These are phyloP conservation scores for Debaryomyces robertsiae DNA, from an alignment of 1,139 yeast genomes.

Conservation along the genomic window DNA sequence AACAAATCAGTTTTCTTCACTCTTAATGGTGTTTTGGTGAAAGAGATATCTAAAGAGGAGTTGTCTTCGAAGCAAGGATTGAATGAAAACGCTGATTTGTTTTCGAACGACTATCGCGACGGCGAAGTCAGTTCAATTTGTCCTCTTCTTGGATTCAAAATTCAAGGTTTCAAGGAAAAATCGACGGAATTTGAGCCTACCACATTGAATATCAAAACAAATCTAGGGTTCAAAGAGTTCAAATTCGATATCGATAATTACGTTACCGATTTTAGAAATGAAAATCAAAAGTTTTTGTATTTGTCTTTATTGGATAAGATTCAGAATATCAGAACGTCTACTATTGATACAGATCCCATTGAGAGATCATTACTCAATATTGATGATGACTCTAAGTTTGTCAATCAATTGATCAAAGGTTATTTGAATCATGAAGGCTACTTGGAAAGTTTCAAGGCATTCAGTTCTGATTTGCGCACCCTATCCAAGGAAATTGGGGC, in stretches of 20 bases:
- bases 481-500: slow-evolving; percentile 28
- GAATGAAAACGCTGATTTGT: slow-evolving; percentile 26
- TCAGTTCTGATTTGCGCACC: slow-evolving; percentile 47
- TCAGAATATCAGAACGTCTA: slow-evolving; percentile 14
- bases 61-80: slow-evolving; percentile 25
- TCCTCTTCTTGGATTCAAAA: slow-evolving; percentile 45
- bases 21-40: slow-evolving; percentile 68
- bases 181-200: slow-evolving; percentile 15
- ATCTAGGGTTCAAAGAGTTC: slow-evolving; percentile 73
- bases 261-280: slow-evolving; percentile 46
- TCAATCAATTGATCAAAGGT: slow-evolving; percentile 62
- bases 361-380: slow-evolving; percentile 28
- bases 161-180: slow-evolving; percentile 26
- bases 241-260: slow-evolving; percentile 71
- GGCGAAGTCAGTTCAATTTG: slow-evolving; percentile 29
- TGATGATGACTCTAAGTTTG: slow-evolving; percentile 33
- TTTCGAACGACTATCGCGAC: slow-evolving; percentile 22
- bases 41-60: slow-evolving; percentile 34
- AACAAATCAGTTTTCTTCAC: slow-evolving; percentile 72
- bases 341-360: slow-evolving; percentile 16
- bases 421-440: slow-evolving; percentile 78
- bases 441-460: slow-evolving; percentile 65
- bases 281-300: slow-evolving; percentile 26
- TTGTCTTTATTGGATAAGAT: slow-evolving; percentile 23
- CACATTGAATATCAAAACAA: slow-evolving; percentile 49